These are phyloP conservation scores for Collybia mongolica DNA, from an alignment of 768 basidiomycete genomes.

Conservation along the genomic window DNA sequence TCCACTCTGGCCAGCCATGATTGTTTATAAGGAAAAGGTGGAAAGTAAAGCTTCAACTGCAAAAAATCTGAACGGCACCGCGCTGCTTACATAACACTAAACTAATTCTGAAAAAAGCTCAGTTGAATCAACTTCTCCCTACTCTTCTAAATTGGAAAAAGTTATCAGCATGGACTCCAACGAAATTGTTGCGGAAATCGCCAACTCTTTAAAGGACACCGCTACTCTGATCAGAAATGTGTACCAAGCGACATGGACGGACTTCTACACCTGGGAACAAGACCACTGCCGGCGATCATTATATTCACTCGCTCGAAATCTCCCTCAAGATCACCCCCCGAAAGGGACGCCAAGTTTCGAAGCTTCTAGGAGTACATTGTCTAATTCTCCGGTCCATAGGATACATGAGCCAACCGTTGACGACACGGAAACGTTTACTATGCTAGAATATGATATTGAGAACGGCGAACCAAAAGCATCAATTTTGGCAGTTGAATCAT, in stretches of 20 bases:
- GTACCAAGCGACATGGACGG: conserved; percentile 14
- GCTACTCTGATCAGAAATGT: conserved; percentile 5
- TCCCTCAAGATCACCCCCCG: background rate
- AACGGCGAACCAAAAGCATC: conserved; percentile 3
- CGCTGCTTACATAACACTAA: no score
- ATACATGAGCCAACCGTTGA: background rate
- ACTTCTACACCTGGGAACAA: conserved; percentile 23
- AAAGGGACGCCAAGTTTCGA: background rate
- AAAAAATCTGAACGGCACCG: no score
- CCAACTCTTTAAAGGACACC: background rate
- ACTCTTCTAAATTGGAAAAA: no score
- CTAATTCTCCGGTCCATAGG: background rate
- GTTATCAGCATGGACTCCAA: no score
- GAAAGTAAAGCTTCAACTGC: background rate
- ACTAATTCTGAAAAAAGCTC: no score
- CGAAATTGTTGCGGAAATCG: no score
- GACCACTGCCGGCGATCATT: conserved; percentile 14
- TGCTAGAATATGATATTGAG: conserved; percentile 9
- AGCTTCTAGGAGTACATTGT: background rate
- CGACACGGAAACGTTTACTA: conserved; percentile 11
- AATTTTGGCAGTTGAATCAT: conserved; percentile 9
- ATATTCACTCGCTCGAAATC: conserved; percentile 11
- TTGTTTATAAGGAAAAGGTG: conserved; percentile 4
- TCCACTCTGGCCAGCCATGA: conserved; percentile 23
- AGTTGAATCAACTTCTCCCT: no score